These are phyloP conservation scores for Amaranthus palmeri DNA, from an alignment of 148 eudicot genomes.

Conservation along the genomic window DNA sequence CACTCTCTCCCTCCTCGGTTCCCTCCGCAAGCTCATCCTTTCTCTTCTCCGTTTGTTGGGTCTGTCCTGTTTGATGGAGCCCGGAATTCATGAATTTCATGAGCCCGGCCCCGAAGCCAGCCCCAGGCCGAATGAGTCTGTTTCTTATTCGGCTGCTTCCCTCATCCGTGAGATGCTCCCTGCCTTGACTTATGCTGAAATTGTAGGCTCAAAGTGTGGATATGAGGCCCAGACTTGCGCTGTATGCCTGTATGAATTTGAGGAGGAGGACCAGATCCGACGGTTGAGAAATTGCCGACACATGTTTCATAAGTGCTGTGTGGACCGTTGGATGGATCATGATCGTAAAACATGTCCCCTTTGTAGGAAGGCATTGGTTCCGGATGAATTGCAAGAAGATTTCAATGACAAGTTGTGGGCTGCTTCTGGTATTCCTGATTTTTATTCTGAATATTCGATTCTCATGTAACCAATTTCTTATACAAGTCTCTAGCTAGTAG, in stretches of 20 bases:
- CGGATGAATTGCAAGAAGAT: constrained; percentile 48
- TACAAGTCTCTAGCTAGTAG: neutral
- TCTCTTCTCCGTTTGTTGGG: constrained; percentile 30
- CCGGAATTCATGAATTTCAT: neutral
- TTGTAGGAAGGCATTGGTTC: constrained; percentile 45
- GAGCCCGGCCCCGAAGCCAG: constrained; percentile 24
- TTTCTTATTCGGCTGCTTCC: constrained; percentile 40
- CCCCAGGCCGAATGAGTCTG: no score
- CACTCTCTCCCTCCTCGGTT: constrained; percentile 28
- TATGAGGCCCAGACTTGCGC: constrained; percentile 38
- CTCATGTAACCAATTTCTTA: constrained; percentile 34
- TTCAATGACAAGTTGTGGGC: constrained; percentile 72
- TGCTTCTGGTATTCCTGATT: constrained; percentile 60
- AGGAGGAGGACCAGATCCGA: constrained; percentile 45
- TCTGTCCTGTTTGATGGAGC: constrained; percentile 32
- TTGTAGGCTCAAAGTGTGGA: constrained; percentile 7
- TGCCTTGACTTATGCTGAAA: constrained; percentile 42
- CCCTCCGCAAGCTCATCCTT: constrained; percentile 33
- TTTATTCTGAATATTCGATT: constrained; percentile 52
- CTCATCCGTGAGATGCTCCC: constrained; percentile 69
- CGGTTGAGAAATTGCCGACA: constrained; percentile 49
- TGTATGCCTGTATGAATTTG: constrained; percentile 47
- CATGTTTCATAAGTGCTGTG: constrained; percentile 45
- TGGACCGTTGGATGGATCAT: constrained; percentile 76
- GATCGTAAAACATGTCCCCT: constrained; percentile 59